Percentiles rank a stretch among this genome's conserved stretches.
phyloP scores from a whole-genome alignment of 2,329 filamentous ascomycete species.

The Cordyceps tenuipes region DNA sequence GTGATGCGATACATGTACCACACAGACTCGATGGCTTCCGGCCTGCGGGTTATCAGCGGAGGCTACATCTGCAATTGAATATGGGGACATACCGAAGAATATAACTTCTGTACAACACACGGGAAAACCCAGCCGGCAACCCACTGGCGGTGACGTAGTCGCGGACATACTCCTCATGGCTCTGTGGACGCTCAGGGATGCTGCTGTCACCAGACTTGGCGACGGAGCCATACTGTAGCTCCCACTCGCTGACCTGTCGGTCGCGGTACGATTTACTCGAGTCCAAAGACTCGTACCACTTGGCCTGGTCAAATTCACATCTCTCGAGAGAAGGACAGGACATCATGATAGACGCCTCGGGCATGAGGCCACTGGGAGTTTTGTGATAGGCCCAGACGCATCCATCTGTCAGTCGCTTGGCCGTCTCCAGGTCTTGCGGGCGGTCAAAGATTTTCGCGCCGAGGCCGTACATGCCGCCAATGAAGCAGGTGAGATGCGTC shows the following conservation, averaged over 20 bases:
- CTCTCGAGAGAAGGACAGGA: constrained; percentile 39
- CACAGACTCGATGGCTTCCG: constrained; percentile 80
- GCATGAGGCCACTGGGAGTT: constrained; percentile 56
- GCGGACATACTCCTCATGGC: constrained; percentile 47
- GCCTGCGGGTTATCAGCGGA: constrained; percentile 35
- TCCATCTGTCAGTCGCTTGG: constrained; percentile 55
- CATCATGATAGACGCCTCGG: constrained; percentile 38
- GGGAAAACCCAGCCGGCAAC: constrained; percentile 43
- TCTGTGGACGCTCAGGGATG: constrained; percentile 29
- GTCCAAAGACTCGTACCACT: constrained; percentile 43
- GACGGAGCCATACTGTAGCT: constrained; percentile 28
- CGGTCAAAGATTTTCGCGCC: constrained; percentile 54
- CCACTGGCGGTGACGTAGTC: constrained; percentile 34
- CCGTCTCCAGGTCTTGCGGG: constrained; percentile 53
- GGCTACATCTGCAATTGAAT: too few species aligned
- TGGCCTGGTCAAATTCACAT: constrained; percentile 44
- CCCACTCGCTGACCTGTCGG: constrained; percentile 35
- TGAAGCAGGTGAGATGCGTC: constrained; percentile 58
- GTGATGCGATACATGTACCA: constrained; percentile 91
- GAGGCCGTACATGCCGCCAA: constrained; percentile 62
- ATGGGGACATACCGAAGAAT: constrained; percentile 48
- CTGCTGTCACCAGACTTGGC: constrained; percentile 8
- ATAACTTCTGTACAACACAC: constrained; percentile 40
- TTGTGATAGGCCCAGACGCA: constrained; percentile 62
- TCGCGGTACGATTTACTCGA: constrained; percentile 35